phyloP scores from a whole-genome alignment of 345 rosid species.

The Citrus medica region DNA sequence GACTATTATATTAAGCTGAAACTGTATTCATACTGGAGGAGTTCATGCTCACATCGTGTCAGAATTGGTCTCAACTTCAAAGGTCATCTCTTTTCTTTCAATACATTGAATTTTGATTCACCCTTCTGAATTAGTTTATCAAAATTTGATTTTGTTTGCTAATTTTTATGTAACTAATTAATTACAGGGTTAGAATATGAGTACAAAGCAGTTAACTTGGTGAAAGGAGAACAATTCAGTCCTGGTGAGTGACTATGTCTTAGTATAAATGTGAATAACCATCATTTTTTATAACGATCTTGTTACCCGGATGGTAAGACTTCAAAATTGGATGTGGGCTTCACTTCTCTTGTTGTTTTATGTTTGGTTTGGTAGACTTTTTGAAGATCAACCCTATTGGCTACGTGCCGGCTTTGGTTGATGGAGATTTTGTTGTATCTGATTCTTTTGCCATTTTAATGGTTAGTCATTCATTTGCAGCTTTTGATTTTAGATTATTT shows the following conservation, averaged over 20 bases:
- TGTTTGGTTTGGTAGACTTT: constrained; percentile 44
- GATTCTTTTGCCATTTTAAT: constrained; percentile 79
- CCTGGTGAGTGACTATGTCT: constrained; percentile 39
- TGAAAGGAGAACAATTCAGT: constrained; percentile 52
- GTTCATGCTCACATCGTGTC: constrained; percentile 77
- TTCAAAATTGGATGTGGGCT: neutral
- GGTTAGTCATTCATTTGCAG: constrained; percentile 23
- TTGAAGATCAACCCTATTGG: constrained; percentile 74
- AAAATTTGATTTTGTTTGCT: neutral
- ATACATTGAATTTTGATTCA: neutral
- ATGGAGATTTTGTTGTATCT: constrained; percentile 61
- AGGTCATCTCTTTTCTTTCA: constrained; percentile 29
- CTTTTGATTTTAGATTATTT: neutral
- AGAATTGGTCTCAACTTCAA: constrained; percentile 75
- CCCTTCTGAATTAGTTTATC: neutral
- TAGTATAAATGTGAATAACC: neutral
- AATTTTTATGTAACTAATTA: neutral
- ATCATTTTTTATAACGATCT: neutral
- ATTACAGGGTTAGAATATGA: constrained; percentile 62
- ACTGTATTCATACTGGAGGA: constrained; percentile 67
- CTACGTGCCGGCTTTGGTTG: constrained; percentile 67
- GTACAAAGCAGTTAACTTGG: constrained; percentile 55
- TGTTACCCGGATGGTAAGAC: neutral
- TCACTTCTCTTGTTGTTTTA: neutral
- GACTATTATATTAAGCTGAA: constrained; percentile 21